Base-by-base conservation (phyloP, 2,329 filamentous ascomycete genomes). In the Metarhizium brunneum region DNA sequence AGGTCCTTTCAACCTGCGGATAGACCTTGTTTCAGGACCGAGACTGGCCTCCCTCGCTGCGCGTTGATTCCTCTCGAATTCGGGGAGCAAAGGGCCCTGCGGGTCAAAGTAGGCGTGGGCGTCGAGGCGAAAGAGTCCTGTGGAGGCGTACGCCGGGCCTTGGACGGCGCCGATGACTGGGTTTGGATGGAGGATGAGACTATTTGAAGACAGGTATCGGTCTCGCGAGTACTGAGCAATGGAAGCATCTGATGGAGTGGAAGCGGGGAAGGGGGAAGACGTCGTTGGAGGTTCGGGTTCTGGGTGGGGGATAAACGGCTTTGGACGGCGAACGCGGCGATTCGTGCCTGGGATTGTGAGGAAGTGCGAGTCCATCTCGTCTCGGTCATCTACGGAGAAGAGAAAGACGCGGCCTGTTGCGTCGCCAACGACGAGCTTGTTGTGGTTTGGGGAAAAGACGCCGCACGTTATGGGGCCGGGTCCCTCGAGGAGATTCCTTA, bases 381-480 rank as follows among this genome's bases (percentile, higher is more conserved):
- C 71, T 11, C 74, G 72, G 18, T 77, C 71, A 55, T 82, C 73
- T 3, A 78, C 64, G 0, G 76, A 77, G 2, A 85, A 64, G 1
- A 85, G 61, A 57, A 80, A 83, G 0, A 86, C 73, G 6, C 81
- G 77, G 0, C 83, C 83, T 2, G 78, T 83, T 0, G 80, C 81
- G 62, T 86, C 83, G 18, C 83, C 83, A 11, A 86, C 69, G 1
- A 80, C 72, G 1, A 86, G 71, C 58, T 76, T 78, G 1, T 77
- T 74, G 38, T 70, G 72, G 61, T 85, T 78, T 0, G 77, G 76
- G 0, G 81, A 84, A 57, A 86, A 86, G 2, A 75, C 73, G 1
- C 83, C 83, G 56, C 72, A 77, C 0, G 80, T 80, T 18, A 86
- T 78, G 0, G 82, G 79, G 0, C 76, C 82, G 0, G 79, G 73